These are phyloP conservation scores for Hypholoma sublateritium DNA, from an alignment of 768 basidiomycete genomes.

Conservation along the genomic window DNA sequence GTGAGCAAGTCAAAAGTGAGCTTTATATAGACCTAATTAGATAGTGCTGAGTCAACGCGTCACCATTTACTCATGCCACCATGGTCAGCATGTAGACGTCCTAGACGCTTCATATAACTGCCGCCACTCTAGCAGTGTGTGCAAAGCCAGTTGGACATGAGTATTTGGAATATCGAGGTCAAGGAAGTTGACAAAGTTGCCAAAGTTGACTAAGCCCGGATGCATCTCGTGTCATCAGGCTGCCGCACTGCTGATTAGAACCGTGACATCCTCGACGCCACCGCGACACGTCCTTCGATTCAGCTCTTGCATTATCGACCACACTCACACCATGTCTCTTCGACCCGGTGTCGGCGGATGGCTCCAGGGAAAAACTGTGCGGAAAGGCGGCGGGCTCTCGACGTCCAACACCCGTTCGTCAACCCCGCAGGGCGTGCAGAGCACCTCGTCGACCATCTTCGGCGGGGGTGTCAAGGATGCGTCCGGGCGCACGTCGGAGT, in stretches of 20 bases:
- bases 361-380: constrained; percentile 75
- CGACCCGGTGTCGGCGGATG: constrained; percentile 45
- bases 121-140: no score
- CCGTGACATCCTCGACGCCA: neutral
- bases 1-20: neutral
- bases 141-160: neutral
- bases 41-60: neutral
- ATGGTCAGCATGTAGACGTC: neutral
- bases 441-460: constrained; percentile 72
- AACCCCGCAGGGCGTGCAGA: constrained; percentile 61
- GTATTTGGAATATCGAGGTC: neutral
- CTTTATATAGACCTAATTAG: neutral
- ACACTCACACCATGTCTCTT: constrained; percentile 23
- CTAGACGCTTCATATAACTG: no score
- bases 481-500: constrained; percentile 80
- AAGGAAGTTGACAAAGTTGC: no score
- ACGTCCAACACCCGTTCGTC: constrained; percentile 55
- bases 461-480: constrained; percentile 86
- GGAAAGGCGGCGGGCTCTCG: constrained; percentile 55
- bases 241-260: neutral
- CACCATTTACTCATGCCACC: neutral
- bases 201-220: no score
- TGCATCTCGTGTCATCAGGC: no score
- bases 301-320: neutral
- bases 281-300: neutral